Evolutionary conservation across 1,284 basidiomycete genomes (phyloP), one percentile per base, ranked within the genome.

Genomic region (Rhodofomes roseus): DNA sequence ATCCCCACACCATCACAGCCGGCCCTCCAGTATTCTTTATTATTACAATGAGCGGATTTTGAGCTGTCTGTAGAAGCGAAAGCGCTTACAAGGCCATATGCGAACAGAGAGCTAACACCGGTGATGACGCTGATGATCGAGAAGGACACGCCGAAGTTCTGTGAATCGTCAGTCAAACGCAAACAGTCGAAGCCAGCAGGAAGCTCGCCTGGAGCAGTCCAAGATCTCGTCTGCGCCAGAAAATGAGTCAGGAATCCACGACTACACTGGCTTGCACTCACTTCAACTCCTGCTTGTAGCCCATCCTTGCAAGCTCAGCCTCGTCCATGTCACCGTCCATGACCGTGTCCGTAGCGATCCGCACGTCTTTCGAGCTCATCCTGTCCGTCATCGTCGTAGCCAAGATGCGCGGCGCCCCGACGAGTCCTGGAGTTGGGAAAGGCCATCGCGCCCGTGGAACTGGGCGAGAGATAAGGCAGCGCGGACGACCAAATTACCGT

Each of bases 131-230:
- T 86, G 59, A 91, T 90, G 71, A 91, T 87, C 14, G 85, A 87
- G 73, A 91, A 91, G 1, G 86, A 88, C 20, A 89, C 82, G 23
- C 89, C 89, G 65, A 91, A 90, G 70, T 88, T 89, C 85, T 89
- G 31, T 34, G 5, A 34, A 11, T 34, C n/a, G 58, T 36, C 58
- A 54, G 7, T 36, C 39, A 61, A 48, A 34, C 31, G 8, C 50
- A 12, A 52, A 25, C 50, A 9, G 2, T 20, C 20, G 50, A 31
- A 29, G 27, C 7, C 14, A 18, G 14, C 16, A 48, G 4, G 53
- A 55, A 23, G 73, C 77, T 55, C 58, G 82, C 86, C 75, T 89
- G 86, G 62, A 88, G 61, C 43, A 88, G 73, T 36, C 81, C 76
- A 60, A 87, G 69, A 62, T 88, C 85, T 16, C 86, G 84, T 55